Base-by-base conservation (phyloP, 805 yeast species). In the Pichia rugopelliculosa region DNA sequence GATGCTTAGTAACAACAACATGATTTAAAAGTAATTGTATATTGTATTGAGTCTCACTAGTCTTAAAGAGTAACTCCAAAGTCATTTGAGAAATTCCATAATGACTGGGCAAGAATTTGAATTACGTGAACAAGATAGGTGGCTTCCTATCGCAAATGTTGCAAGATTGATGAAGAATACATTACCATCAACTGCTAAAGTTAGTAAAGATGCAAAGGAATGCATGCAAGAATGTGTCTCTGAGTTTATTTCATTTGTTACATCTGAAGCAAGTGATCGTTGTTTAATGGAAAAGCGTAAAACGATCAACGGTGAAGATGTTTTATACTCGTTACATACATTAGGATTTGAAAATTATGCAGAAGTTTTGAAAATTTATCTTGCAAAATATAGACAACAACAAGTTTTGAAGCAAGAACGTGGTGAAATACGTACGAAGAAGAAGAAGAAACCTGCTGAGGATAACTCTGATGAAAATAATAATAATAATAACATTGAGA, bases 111-210 rank as follows among this genome's bases (percentile, higher is more conserved):
- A 56, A 22, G 76, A 74, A 26, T 70, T 67, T 49, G 83, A 80
- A 56, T 71, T 79, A 38, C 68, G 80, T 46, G 82, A 77, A 56
- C 82, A 77, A 59, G 82, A 76, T 57, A 69, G 77, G 49, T 77
- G 82, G 82, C 67, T 77, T 21, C 82, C 82, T 26, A 77, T 77
- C 49, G 82, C 82, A 36, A 77, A 77, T 51, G 84, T 79, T 50
- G 83, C 84, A n/a, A 69, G 91, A 45, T 76, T 85, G 44, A 85
- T 84, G 91, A 85, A 85, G 58, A 72, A 67, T 47, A 83, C 91
- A 2, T 67, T 84, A 26, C 91, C 93, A 3, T 67, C 73, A 12
- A 79, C 82, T 34, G 91, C 90, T 11, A 84, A 84, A 57, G 80
- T 84, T 1, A 80, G 88, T 21, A 84, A 84, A 57, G 93, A 84